phyloP scores from a whole-genome alignment of 1,284 basidiomycete genomes.

The Heterobasidion irregulare region DNA sequence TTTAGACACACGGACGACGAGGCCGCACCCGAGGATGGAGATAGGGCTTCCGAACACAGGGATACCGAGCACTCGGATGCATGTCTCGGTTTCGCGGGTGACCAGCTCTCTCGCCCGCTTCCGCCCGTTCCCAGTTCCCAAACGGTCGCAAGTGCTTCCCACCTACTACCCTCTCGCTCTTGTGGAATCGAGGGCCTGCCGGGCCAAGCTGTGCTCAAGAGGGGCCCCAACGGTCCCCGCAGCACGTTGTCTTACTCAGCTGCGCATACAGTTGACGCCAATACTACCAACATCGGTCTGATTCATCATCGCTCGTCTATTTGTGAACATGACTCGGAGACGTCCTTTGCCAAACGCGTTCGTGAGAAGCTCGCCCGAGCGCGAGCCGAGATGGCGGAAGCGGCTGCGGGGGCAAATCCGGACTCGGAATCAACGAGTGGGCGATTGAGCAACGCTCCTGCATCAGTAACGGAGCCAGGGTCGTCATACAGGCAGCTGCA shows the following conservation, averaged over 20 bases:
- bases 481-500: no score
- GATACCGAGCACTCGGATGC: no score
- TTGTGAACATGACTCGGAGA: not conserved
- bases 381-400: not conserved
- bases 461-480: no score
- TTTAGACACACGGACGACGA: not conserved
- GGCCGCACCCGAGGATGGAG: not conserved
- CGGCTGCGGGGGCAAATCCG: no score
- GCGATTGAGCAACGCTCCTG: no score
- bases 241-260: not conserved
- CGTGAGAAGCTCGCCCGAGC: conserved; percentile 6
- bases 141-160: no score
- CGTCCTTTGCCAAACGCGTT: conserved; percentile 9
- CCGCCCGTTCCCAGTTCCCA: not conserved
- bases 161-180: no score
- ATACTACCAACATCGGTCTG: no score
- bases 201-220: not conserved
- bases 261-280: no score
- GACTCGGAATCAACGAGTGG: no score
- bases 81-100: no score
- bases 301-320: no score
- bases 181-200: not conserved
- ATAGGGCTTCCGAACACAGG: not conserved
- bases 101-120: not conserved
- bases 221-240: not conserved